Conservation (phyloP, 1,284 basidiomycete genomes). For the Anthracocystis panici-leucophaei region DNA sequence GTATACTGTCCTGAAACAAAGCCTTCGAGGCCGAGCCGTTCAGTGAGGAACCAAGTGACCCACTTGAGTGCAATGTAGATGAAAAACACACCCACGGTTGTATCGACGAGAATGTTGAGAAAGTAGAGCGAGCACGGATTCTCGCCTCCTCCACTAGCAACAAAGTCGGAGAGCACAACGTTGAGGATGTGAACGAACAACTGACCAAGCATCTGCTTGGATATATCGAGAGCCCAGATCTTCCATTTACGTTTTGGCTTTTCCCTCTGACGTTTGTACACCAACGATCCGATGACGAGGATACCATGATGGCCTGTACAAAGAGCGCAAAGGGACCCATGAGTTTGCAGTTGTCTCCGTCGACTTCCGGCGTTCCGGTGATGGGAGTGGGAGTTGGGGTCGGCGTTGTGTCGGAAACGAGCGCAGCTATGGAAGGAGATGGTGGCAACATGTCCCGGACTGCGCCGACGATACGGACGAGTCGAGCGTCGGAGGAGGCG, state of each 20-base stretch:
- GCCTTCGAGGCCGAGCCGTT: conserved; percentile 78
- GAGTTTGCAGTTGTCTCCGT: conserved; percentile 58
- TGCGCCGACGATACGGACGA: conserved; percentile 14
- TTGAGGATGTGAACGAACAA: conserved; percentile 89
- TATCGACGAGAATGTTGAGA: conserved; percentile 92
- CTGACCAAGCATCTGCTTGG: conserved; percentile 88
- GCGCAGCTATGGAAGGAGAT: conserved; percentile 12
- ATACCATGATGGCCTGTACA: conserved; percentile 85
- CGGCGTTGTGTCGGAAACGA: conserved; percentile 10
- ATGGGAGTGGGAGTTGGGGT: conserved; percentile 26
- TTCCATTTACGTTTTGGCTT: conserved; percentile 86
- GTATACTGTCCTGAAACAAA: conserved; percentile 86
- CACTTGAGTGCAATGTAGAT: conserved; percentile 83
- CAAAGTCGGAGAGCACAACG: conserved; percentile 73
- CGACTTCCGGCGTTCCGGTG: conserved; percentile 50
- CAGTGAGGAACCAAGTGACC: conserved; percentile 78
- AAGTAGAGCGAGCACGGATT: conserved; percentile 77
- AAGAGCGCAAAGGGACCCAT: conserved; percentile 61
- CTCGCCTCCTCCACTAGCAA: conserved; percentile 45
- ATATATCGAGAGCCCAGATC: conserved; percentile 77
- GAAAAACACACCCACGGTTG: conserved; percentile 87
- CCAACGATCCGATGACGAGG: conserved; percentile 83
- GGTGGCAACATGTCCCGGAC: conserved; percentile 17
- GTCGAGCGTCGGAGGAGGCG: conserved; percentile 10
- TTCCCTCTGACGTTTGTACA: conserved; percentile 90